phyloP scores from a whole-genome alignment of 2,329 filamentous ascomycete genomes.

The Macroventuria anomochaeta region DNA sequence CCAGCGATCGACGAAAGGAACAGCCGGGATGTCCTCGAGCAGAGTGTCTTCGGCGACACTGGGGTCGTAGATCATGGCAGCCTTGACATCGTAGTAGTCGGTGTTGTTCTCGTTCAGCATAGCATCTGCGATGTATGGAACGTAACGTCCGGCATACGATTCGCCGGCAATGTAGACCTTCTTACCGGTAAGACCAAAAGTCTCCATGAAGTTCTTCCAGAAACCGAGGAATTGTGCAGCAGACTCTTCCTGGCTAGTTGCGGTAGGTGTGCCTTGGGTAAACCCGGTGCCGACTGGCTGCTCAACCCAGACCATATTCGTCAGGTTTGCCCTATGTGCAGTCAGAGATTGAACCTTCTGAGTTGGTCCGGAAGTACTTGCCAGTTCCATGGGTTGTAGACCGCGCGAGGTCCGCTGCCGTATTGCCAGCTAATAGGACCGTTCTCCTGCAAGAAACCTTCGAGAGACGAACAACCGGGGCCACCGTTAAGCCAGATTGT shows the following conservation, averaged over 20 bases:
- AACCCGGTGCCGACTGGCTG: slow-evolving; percentile 74
- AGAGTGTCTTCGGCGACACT: slow-evolving; percentile 62
- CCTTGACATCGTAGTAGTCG: slow-evolving; percentile 70
- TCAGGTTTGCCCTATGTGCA: slow-evolving; percentile 60
- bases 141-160: slow-evolving; percentile 66
- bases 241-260: slow-evolving; percentile 70
- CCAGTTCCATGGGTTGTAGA: slow-evolving; percentile 55
- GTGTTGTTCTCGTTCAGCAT: slow-evolving; percentile 74
- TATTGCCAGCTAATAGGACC: slow-evolving; percentile 56
- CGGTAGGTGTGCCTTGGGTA: slow-evolving; percentile 68
- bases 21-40: slow-evolving; percentile 60
- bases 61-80: slow-evolving; percentile 76
- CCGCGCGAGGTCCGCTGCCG: slow-evolving; percentile 45
- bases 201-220: slow-evolving; percentile 78
- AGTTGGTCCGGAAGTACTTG: slow-evolving; percentile 28
- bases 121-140: slow-evolving; percentile 71
- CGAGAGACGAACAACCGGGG: slow-evolving; percentile 56
- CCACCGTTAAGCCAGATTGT: slow-evolving; percentile 56
- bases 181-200: slow-evolving; percentile 69
- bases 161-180: slow-evolving; percentile 79
- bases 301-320: slow-evolving; percentile 79
- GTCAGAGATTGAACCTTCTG: not conserved
- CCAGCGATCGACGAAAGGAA: slow-evolving; percentile 68
- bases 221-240: slow-evolving; percentile 77
- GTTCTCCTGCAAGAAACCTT: slow-evolving; percentile 59